phyloP scores from a whole-genome alignment of 805 yeast species.

The Candida nemodendra region DNA sequence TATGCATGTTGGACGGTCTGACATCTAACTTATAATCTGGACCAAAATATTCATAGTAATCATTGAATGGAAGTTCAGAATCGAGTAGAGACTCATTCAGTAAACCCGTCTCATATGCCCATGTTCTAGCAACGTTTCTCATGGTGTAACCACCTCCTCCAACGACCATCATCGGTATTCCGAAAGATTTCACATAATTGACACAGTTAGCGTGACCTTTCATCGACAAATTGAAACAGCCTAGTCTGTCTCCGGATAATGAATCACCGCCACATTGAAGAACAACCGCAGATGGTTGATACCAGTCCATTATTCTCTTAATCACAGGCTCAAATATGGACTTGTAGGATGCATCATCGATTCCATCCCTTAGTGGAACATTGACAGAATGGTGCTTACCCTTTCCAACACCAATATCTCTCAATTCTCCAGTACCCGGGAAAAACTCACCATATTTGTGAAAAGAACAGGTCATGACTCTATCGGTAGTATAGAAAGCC shows the following conservation, averaged over 20 bases:
- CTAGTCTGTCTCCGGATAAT: conserved; percentile 90
- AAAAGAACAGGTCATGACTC: conserved; percentile 88
- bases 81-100: conserved; percentile 78
- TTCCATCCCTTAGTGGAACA: conserved; percentile 89
- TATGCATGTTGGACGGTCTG: conserved; percentile 93
- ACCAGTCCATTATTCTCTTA: conserved; percentile 72
- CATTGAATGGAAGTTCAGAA: conserved; percentile 83
- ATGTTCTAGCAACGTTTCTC: conserved; percentile 91
- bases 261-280: conserved; percentile 99
- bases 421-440: conserved; percentile 88
- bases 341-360: conserved; percentile 85
- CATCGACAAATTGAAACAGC: conserved; percentile 93
- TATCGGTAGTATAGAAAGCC: conserved; percentile 86
- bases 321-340: conserved; percentile 89
- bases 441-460: conserved; percentile 92
- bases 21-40: conserved; percentile 96
- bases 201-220: conserved; percentile 96
- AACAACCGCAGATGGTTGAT: conserved; percentile 95
- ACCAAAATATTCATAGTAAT: conserved; percentile 94
- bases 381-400: conserved; percentile 84
- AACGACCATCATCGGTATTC: conserved; percentile 85
- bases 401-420: conserved; percentile 80
- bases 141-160: conserved; percentile 99
- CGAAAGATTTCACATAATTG: conserved; percentile 78
- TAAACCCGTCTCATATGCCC: conserved; percentile 93